Evolutionary conservation across 345 rosid genomes (phyloP), one percentile per base, ranked within the genome.

Genomic region (Sapria himalayana): DNA sequence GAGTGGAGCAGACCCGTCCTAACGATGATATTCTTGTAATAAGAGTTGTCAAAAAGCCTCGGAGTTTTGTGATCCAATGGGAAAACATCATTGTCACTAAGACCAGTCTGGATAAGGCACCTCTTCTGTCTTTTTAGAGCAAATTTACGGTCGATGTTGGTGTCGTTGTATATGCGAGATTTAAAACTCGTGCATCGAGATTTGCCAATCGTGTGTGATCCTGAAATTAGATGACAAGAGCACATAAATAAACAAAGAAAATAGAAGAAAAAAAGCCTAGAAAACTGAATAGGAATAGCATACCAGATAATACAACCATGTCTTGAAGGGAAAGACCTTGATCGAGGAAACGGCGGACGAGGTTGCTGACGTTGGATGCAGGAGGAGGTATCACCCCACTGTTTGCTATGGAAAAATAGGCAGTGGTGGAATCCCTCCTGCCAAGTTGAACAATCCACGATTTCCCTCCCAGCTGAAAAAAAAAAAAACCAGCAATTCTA

Each of bases 131-230:
- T 39, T 16, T 36, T 23, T n/a, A 36, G 25, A 15, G 66, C 60
- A 1, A 63, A 70, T 9, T 7, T 6, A 3, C 58, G 11, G 25
- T 62, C 46, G 1, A 60, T 63, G 48, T 62, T 66, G 35, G 67
- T 59, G 0, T 70, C 76, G 15, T 62, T 59, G 41, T 66, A 63
- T 33, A 70, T 63, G 46, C 79, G 37, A 23, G 17, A 1, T 10
- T 68, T 33, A 49, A 75, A 75, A 0, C 5, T 7, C 14, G 52
- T 44, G 56, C 85, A 75, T 46, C 74, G 57, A 11, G 85, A 76
- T 60, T 72, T 63, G 14, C 79, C 85, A 6, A 65, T 63, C 10
- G 76, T 61, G 46, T 66, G 85, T 9, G 67, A 25, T 19, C 70
- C 67, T 61, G 52, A n/a, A n/a, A n/a, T n/a, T n/a, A n/a, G n/a